phyloP scores from a whole-genome alignment of 805 yeast genomes.

The Metschnikowia continentalis region DNA sequence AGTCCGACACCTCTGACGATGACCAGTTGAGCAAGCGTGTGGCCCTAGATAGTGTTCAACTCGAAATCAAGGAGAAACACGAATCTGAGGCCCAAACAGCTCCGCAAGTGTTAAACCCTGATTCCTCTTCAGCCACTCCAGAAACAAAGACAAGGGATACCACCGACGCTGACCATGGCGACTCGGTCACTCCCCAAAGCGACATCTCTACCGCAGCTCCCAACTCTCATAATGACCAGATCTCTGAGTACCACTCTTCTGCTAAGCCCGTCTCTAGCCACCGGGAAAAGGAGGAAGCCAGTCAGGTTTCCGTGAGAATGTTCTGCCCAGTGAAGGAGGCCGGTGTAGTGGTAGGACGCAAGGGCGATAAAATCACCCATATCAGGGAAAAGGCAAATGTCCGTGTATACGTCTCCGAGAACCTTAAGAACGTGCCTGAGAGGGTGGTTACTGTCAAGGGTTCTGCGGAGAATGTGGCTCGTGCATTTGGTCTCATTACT shows the following conservation, averaged over 20 bases:
- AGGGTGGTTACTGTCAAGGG: constrained; percentile 74
- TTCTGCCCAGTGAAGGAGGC: constrained; percentile 74
- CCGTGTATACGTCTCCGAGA: constrained; percentile 67
- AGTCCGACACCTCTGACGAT: constrained; percentile 36
- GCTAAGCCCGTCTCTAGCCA: constrained; percentile 36
- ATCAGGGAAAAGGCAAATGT: constrained; percentile 62
- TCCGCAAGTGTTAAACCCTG: constrained; percentile 24
- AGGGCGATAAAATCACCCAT: constrained; percentile 68
- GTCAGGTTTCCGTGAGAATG: constrained; percentile 68
- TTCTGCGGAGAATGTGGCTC: constrained; percentile 70
- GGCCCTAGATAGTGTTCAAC: constrained; percentile 62
- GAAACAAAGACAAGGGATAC: background rate
- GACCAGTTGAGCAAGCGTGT: constrained; percentile 60
- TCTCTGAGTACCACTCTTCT: background rate
- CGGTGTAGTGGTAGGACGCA: constrained; percentile 69
- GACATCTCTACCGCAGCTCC: background rate
- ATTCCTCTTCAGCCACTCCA: constrained; percentile 2
- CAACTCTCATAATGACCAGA: background rate
- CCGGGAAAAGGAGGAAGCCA: constrained; percentile 48
- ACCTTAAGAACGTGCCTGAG: constrained; percentile 66
- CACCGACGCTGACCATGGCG: background rate
- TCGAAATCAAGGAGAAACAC: constrained; percentile 39
- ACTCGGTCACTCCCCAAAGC: background rate
- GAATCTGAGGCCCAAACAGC: constrained; percentile 43
- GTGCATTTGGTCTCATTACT: constrained; percentile 71